Base-by-base conservation (phyloP, 306 rosid genomes). In the Lathyrus tuberosus region DNA sequence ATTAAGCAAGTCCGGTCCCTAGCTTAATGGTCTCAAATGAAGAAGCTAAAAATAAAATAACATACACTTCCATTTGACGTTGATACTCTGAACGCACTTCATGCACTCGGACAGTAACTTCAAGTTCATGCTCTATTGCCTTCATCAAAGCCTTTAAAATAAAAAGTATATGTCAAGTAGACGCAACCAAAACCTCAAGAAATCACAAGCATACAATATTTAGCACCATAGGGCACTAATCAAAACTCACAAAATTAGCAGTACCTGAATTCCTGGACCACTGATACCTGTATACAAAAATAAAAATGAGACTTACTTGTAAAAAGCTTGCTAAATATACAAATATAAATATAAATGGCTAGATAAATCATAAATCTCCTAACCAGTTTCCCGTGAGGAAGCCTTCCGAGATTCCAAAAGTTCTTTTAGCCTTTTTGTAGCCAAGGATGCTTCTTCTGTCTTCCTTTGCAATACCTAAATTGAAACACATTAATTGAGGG, bases 361-460 rank as follows among this genome's bases (percentile, higher is more conserved):
- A 56, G 16, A 62, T 16, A 67, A 71, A 24, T 69, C 30, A 62
- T 20, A 67, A 71, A 24, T 69, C 30, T 72, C 72, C 83, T 70
- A 28, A 90, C 94, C 75, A 4, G 79, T 80, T 80, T 90, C 97
- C 40, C 99, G 96, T 4, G 91, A 80, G 48, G 91, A 75, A 64
- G 88, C 67, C 86, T 76, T 95, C 53, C 91, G 84, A 44, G 99
- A 84, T 89, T 95, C 99, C 69, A 95, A 79, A 72, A 89, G 86
- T 16, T 91, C 99, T 66, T 91, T 95, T 44, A 95, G 89, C 83
- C 91, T 89, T 83, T 95, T 95, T 59, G 97, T 81, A 58, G 99
- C 99, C 84, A 78, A 66, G 65, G 95, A 75, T 65, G 97, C 99
- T 82, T 95, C 99, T 89, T 91, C 99, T 41, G 99, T 84, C 78